phyloP scores from a whole-genome alignment of 2,329 filamentous ascomycete species.

The Colletotrichum spinosum region DNA sequence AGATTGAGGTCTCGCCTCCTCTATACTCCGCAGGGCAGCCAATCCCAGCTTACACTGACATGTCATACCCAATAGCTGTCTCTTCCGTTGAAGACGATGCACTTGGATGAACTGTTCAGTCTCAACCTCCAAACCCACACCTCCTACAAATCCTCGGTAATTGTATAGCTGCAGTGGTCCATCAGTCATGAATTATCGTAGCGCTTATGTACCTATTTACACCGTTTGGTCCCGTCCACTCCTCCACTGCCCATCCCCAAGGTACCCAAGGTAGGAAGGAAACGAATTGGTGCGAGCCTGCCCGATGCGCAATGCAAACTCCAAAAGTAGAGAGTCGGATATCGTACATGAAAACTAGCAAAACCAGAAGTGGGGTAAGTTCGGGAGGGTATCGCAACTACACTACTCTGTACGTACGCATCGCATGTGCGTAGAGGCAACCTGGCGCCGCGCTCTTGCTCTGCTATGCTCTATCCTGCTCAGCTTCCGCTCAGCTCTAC shows the following conservation, averaged over 20 bases:
- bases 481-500: conserved; percentile 36
- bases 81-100: neutral
- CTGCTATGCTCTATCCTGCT: neutral
- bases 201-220: conserved; percentile 38
- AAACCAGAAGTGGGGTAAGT: conserved; percentile 36
- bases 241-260: neutral
- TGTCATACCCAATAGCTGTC: neutral
- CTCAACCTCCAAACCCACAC: neutral
- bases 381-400: conserved; percentile 40
- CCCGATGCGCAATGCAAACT: conserved; percentile 36
- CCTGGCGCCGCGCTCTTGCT: neutral
- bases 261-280: conserved; percentile 13
- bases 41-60: neutral
- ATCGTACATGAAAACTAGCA: conserved; percentile 37
- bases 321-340: conserved; percentile 34
- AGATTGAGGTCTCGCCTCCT: too few relatives aligned
- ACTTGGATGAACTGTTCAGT: neutral
- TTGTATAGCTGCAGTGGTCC: neutral
- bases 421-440: too few relatives aligned
- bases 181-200: conserved; percentile 32
- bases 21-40: too few relatives aligned
- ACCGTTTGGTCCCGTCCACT: conserved; percentile 17
- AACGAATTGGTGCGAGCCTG: conserved; percentile 26
- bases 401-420: conserved; percentile 20
- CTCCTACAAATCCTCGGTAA: too few relatives aligned